Base-by-base conservation (phyloP, 768 basidiomycete genomes). In the Termitomyces sp. region DNA sequence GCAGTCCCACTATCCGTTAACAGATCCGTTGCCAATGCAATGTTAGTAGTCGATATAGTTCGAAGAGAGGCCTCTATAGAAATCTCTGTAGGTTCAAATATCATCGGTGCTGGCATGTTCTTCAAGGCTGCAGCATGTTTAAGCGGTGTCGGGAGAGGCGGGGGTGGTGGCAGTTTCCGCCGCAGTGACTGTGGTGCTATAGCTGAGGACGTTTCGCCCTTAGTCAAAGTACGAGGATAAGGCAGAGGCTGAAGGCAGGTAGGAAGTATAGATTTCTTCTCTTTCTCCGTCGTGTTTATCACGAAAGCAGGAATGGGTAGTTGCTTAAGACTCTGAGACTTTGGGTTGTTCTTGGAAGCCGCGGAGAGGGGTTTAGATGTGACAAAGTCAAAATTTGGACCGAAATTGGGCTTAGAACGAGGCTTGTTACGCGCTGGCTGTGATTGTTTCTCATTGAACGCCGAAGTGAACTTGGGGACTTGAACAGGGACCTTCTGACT, bases 11-110 rank as follows among this genome's bases (percentile, higher is more conserved):
- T 73, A 42, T 84, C 81, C 16, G 81, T 80, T 36, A 74, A 77
- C 1, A 81, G 70, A 65, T 85, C 78, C 13, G 75, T 83, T 22
- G 80, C 76, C 14, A 71, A 73, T 1, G 84, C 83, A 16, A 86
- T 68, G n/a, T 70, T 67, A 5, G 82, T 84, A 16, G 75, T 79
- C 0, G 75, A 76, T 31, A 86, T 79, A 7, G 83, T 78, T 46
- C 73, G 76, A 63, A 82, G 62, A 5, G 69, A 67, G 57, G 79
- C 76, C 37, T 71, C 63, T 4, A 69, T 63, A 2, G 68, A 59
- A 8, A 61, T 26, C 0, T 64, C 32, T 53, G 61, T 5, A 64
- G 66, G 41, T 64, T 49, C 7, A 22, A 55, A 51, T 55, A 50
- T 50, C n/a, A 65, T 64, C 6, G 76, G 76, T 6, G 67, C 71